A percentile compares a stretch with the other conserved stretches of the same genome.
phyloP scores from a whole-genome alignment of 2,329 filamentous ascomycete genomes.

The Atkinsonella texensis region DNA sequence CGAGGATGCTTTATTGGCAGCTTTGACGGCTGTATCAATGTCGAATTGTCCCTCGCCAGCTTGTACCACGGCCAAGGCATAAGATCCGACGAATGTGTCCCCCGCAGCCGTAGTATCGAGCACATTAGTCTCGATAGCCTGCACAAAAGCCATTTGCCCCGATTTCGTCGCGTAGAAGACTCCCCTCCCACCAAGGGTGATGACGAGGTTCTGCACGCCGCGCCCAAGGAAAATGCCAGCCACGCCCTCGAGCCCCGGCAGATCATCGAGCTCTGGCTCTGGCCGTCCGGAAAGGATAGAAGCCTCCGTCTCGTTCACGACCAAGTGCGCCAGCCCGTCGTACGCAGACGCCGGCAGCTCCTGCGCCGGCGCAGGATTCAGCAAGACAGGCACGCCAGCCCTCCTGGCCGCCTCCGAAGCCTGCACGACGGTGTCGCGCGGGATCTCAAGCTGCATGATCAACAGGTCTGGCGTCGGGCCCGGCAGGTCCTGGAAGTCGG shows the following conservation, averaged over 20 bases:
- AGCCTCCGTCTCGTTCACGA: conserved; percentile 88
- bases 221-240: conserved; percentile 49
- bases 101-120: conserved; percentile 91
- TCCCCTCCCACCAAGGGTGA: conserved; percentile 77
- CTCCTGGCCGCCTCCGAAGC: conserved; percentile 40
- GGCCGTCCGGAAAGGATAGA: conserved; percentile 51
- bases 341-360: conserved; percentile 56
- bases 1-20: conserved; percentile 36
- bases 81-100: conserved; percentile 86
- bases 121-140: conserved; percentile 59
- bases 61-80: conserved; percentile 60
- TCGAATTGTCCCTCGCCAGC: conserved; percentile 28
- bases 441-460: conserved; percentile 70
- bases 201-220: conserved; percentile 65
- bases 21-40: conserved; percentile 43
- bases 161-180: conserved; percentile 48
- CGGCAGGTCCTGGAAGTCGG: conserved; percentile 22
- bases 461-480: conserved; percentile 45
- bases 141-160: conserved; percentile 35
- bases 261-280: conserved; percentile 35
- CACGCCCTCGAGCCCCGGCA: conserved; percentile 33
- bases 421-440: conserved; percentile 50
- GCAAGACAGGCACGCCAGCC: conserved; percentile 49
- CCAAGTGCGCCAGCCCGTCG: conserved; percentile 57
- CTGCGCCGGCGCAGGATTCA: conserved; percentile 77